Evolutionary conservation across 148 eudicot species (phyloP).

Genomic region (Rhododendron henanense): DNA sequence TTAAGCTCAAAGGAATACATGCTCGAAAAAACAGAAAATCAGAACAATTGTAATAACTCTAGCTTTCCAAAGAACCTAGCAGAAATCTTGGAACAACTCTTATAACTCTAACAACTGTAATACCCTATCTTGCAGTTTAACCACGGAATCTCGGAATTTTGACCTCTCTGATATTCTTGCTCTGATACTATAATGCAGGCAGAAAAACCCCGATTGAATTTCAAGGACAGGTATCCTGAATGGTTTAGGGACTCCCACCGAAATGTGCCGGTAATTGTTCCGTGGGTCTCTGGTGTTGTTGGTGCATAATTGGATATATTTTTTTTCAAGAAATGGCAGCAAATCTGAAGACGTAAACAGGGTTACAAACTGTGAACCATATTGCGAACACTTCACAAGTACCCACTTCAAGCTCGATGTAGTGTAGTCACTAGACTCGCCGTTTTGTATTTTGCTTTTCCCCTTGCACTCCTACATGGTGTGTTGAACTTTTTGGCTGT

Average conservation of each 20-base stretch:
- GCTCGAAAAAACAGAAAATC: not conserved
- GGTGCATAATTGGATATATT: slow-evolving; percentile 23
- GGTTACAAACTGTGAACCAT: not conserved
- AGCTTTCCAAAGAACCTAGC: not conserved
- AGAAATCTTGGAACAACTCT: not conserved
- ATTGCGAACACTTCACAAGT: not conserved
- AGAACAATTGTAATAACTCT: not conserved
- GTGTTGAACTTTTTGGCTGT: not conserved
- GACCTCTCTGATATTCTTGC: not conserved
- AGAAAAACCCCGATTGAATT: slow-evolving; percentile 61
- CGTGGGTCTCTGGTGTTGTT: slow-evolving; percentile 85
- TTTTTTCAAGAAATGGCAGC: slow-evolving; percentile 3
- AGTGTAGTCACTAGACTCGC: not conserved
- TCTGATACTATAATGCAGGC: slow-evolving; percentile 44
- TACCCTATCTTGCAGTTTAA: not conserved
- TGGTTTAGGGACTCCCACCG: slow-evolving; percentile 66
- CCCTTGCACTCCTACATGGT: not conserved
- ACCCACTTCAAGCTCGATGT: not conserved
- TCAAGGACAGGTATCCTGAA: slow-evolving; percentile 78
- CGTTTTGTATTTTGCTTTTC: not conserved
- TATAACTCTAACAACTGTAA: not conserved
- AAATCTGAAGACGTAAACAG: not conserved
- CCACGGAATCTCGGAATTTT: not conserved
- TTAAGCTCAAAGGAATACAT: not conserved
- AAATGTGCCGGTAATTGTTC: slow-evolving; percentile 69